phyloP scores from a whole-genome alignment of 345 rosid genomes.

The Psidium guajava region DNA sequence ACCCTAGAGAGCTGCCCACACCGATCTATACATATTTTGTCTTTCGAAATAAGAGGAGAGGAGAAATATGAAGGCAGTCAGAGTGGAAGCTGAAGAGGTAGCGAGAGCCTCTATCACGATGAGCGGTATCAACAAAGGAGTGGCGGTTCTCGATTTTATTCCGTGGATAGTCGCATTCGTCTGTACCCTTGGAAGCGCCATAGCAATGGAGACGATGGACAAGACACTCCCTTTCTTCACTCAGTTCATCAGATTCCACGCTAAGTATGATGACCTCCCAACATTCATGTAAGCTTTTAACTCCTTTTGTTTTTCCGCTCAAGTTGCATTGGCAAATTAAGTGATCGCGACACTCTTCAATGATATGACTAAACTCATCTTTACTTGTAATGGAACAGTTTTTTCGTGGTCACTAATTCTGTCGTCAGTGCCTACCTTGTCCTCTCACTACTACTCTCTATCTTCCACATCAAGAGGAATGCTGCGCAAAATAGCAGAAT shows the following conservation, averaged over 20 bases:
- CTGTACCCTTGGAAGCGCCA: conserved; percentile 32
- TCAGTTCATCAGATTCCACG: conserved; percentile 31
- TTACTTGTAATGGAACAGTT: conserved; percentile 19
- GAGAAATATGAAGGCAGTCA: conserved; percentile 19
- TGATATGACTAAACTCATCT: too few species aligned
- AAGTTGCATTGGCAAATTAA: neutral
- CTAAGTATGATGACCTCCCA: conserved; percentile 39
- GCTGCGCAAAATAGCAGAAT: conserved; percentile 3
- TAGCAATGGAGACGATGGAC: conserved; percentile 42
- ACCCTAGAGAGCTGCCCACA: neutral
- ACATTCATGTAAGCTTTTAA: conserved; percentile 24
- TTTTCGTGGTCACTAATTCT: conserved; percentile 57
- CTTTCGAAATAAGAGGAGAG: neutral
- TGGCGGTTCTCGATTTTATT: conserved; percentile 25
- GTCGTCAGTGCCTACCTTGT: conserved; percentile 3
- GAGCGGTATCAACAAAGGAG: conserved; percentile 16
- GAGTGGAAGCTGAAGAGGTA: conserved; percentile 16
- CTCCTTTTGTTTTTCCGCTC: neutral
- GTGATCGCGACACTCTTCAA: neutral
- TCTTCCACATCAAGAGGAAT: conserved; percentile 7
- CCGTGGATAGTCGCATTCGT: conserved; percentile 31
- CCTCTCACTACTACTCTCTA: conserved; percentile 2
- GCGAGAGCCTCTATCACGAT: conserved; percentile 7
- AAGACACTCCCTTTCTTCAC: conserved; percentile 58
- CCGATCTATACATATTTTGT: neutral